Conservation (phyloP, 176 grass and related monocot species). For the sorghum (Sorghum bicolor) region Sorghum_bicolor_NCBIv3 NC_012872.2:69602001-69602500, state of each 20-base stretch:
- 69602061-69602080: constrained; percentile 77
- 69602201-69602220: constrained; percentile 93
- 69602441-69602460: no score
- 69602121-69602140: background rate
- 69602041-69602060: constrained; percentile 85
- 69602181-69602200: constrained; percentile 52
- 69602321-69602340: no score
- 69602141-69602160: background rate
- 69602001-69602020: background rate
- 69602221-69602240: constrained; percentile 93
- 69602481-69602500: no score
- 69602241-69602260: constrained; percentile 75
- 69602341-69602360: no score
- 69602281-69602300: background rate
- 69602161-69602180: background rate
- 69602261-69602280: constrained; percentile 93
- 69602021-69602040: background rate
- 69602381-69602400: no score
- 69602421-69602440: no score
- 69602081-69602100: constrained; percentile 78
- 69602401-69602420: no score
- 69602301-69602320: background rate
- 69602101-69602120: background rate
- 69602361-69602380: no score
- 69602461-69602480: no score